phyloP scores from a whole-genome alignment of 768 basidiomycete species.

The Suillus brevipes region DNA sequence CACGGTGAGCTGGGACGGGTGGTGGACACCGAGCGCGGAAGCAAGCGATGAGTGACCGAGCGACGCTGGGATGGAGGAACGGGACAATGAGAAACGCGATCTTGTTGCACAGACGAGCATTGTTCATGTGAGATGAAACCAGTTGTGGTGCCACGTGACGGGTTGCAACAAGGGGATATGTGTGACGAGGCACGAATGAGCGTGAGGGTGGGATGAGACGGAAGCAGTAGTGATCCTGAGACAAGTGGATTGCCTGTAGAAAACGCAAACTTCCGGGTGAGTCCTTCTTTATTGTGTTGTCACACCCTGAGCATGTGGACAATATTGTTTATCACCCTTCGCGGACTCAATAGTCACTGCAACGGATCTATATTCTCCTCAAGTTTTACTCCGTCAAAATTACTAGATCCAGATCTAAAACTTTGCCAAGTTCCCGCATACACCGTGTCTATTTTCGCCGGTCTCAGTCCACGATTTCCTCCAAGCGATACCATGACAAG shows the following conservation, averaged over 20 bases:
- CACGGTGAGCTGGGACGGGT: neutral
- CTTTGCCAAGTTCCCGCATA: slow-evolving; percentile 29
- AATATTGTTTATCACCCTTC: slow-evolving; percentile 7
- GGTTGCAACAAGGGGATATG: slow-evolving; percentile 4
- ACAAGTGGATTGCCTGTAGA: slow-evolving; percentile 12
- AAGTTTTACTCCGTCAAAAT: slow-evolving; percentile 27
- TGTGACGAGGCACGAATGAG: neutral
- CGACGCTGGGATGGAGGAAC: too few relatives aligned
- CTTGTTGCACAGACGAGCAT: too few relatives aligned
- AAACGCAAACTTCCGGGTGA: slow-evolving; percentile 22
- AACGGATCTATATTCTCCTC: slow-evolving; percentile 35
- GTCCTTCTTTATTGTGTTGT: slow-evolving; percentile 19
- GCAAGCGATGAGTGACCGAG: neutral
- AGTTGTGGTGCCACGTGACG: neutral
- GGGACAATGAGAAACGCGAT: too few relatives aligned
- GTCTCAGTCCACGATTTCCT: slow-evolving; percentile 12
- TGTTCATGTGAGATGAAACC: too few relatives aligned
- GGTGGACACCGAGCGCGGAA: neutral
- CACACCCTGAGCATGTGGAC: neutral
- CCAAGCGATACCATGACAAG: slow-evolving; percentile 8
- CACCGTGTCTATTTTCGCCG: slow-evolving; percentile 34
- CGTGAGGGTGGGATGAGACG: slow-evolving; percentile 22
- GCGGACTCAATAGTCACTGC: slow-evolving; percentile 3
- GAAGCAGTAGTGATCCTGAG: slow-evolving; percentile 26
- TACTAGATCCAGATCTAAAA: slow-evolving; percentile 21